phyloP scores from a whole-genome alignment of 164 flowering plant genomes.

The Liquidambar formosana region DNA sequence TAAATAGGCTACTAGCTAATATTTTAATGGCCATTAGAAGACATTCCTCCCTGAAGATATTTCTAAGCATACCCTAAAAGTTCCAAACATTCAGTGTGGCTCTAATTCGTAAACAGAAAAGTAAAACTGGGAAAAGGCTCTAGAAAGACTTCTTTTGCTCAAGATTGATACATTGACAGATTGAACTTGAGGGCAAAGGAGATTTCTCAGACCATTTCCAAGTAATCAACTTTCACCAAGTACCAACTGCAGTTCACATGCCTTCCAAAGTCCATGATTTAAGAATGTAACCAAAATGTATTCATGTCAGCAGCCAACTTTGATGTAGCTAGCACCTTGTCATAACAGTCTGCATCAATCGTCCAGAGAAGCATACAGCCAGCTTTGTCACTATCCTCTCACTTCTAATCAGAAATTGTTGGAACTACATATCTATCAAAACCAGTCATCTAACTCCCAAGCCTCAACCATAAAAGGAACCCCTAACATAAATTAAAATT shows the following conservation, averaged over 20 bases:
- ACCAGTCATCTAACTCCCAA: background rate
- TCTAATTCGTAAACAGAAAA: too few relatives aligned
- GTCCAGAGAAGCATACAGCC: too few relatives aligned
- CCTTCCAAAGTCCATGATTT: background rate
- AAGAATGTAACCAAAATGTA: background rate
- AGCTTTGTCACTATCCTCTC: background rate
- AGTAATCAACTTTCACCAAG: background rate
- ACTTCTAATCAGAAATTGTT: background rate
- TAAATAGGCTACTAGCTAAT: too few relatives aligned
- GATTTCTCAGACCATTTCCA: background rate
- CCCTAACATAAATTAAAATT: background rate
- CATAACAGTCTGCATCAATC: background rate
- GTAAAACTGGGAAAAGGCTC: too few relatives aligned
- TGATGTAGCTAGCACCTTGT: background rate
- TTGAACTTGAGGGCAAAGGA: background rate
- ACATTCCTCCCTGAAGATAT: too few relatives aligned
- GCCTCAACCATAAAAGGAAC: background rate
- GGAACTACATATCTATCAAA: background rate
- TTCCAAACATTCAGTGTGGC: too few relatives aligned
- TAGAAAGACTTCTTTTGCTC: too few relatives aligned
- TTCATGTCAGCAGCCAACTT: slow-evolving; percentile 4
- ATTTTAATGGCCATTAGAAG: too few relatives aligned
- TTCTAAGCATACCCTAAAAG: too few relatives aligned
- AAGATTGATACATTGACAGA: too few relatives aligned
- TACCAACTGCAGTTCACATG: background rate